phyloP scores from a whole-genome alignment of 2,329 filamentous ascomycete genomes.

The Pseudogymnoascus sp. region DNA sequence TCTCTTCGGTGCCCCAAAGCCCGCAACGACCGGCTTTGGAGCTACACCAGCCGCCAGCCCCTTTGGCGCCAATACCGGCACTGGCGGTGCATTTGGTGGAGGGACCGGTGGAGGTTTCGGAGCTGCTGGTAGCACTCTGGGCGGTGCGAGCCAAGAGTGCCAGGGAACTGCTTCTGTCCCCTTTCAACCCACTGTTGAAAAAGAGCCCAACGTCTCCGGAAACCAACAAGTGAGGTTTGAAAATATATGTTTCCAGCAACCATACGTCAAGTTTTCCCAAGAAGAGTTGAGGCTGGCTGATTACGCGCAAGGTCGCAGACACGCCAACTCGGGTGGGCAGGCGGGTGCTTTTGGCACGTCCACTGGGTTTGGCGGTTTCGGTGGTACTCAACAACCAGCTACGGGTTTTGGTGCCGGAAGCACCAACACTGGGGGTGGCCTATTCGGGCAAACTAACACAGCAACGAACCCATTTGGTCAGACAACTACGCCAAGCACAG shows the following conservation, averaged over 20 bases:
- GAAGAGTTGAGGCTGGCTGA: conserved; percentile 78
- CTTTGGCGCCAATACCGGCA: conserved; percentile 22
- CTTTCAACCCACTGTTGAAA: conserved; percentile 65
- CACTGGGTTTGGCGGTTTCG: conserved; percentile 47
- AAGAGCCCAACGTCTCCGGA: conserved; percentile 51
- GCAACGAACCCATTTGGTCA: conserved; percentile 38
- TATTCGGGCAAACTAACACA: conserved; percentile 35
- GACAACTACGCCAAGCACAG: conserved; percentile 35
- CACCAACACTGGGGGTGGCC: conserved; percentile 24
- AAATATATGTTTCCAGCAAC: conserved; percentile 69
- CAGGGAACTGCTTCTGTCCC: conserved; percentile 64
- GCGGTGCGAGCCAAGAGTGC: conserved; percentile 46
- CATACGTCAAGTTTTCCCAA: conserved; percentile 85
- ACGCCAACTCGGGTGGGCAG: conserved; percentile 74
- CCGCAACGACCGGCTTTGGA: conserved; percentile 28
- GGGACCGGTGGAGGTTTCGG: conserved; percentile 36
- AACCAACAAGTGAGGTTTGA: conserved; percentile 61
- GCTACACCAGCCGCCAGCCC: conserved; percentile 22
- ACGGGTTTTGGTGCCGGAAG: conserved; percentile 29
- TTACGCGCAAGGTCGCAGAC: conserved; percentile 78
- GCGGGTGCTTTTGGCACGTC: conserved; percentile 72
- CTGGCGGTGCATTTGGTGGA: conserved; percentile 33
- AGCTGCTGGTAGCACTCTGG: conserved; percentile 37
- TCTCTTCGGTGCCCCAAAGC: conserved; percentile 25
- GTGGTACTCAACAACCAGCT: conserved; percentile 27